Evolutionary conservation across 805 yeast genomes (phyloP), one percentile per base, ranked within the genome.

Genomic region (Ogataea paraovalis): DNA sequence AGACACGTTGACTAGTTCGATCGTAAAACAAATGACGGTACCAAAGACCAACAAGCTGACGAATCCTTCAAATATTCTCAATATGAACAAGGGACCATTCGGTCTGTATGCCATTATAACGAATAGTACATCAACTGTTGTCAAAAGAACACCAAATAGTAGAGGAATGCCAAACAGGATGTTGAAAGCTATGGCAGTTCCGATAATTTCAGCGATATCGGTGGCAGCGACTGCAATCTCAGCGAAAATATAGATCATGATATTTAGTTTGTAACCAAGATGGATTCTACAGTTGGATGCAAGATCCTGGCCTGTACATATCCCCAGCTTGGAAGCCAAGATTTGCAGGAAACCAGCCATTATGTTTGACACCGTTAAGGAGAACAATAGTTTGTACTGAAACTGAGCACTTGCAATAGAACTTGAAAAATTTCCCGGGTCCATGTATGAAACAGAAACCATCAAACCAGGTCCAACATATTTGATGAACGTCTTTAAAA

Each of bases 371-470:
- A 91, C 67, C 32, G 90, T 69, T 18, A 92, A 78, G 20, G 91
- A 82, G 62, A 90, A 91, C 27, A 92, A 66, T 30, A 91, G 71
- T 49, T 86, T 83, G 64, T 84, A 92, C 55, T 84, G 80, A 64
- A 85, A 88, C 41, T 64, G 65, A 23, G 87, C 84, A 28, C 96
- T 85, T 8, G 94, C 87, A 13, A 92, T 96, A 9, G 94, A 96
- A 1, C 97, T 88, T 34, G 96, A 85, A 67, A 91, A 92, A 68
- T 94, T 92, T 4, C 99, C 99, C 0, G 99, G 98, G 59, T 92
- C 98, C 89, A 94, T 88, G 65, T 91, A 94, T 0, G 97, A 92
- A 30, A 92, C 96, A 4, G 91, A 78, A 2, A 94, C 96, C 96
- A 92, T 85, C 42, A 92, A 70, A 0, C 99, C 98, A 0, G 98